Conservation (phyloP, 495 filamentous ascomycete genomes). For the Penicillium riverlandense region DNA sequence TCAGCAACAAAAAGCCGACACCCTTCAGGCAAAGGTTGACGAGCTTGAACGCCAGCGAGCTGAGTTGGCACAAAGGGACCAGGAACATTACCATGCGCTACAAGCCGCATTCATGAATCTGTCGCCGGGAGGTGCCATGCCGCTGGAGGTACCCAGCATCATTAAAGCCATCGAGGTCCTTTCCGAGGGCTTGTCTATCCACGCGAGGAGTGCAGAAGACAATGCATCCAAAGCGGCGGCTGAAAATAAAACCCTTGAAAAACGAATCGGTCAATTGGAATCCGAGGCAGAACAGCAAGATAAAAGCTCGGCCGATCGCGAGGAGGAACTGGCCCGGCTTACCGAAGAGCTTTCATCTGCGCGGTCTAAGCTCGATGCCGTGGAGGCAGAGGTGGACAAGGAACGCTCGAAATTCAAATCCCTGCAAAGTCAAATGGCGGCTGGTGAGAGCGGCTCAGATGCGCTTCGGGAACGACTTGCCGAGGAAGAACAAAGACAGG, state of each 20-base stretch:
- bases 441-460: slow-evolving; percentile 75
- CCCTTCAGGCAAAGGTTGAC: slow-evolving; percentile 36
- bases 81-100: slow-evolving; percentile 48
- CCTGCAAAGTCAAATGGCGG: slow-evolving; percentile 61
- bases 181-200: slow-evolving; percentile 47
- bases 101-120: slow-evolving; percentile 56
- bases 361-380: slow-evolving; percentile 46
- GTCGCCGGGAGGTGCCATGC: slow-evolving; percentile 45
- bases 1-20: slow-evolving; percentile 42
- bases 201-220: slow-evolving; percentile 33
- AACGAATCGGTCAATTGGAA: slow-evolving; percentile 36
- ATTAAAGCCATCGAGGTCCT: slow-evolving; percentile 57
- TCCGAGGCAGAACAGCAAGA: slow-evolving; percentile 29
- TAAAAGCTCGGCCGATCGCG: slow-evolving; percentile 39
- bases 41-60: slow-evolving; percentile 39
- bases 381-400: slow-evolving; percentile 59
- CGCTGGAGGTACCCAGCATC: slow-evolving; percentile 51
- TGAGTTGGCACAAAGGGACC: slow-evolving; percentile 43
- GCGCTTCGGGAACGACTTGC: slow-evolving; percentile 62
- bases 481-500: slow-evolving; percentile 59
- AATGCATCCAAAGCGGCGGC: slow-evolving; percentile 26
- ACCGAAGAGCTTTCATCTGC: slow-evolving; percentile 44
- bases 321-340: slow-evolving; percentile 29
- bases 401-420: slow-evolving; percentile 57
- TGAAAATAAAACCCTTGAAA: slow-evolving; percentile 43